phyloP scores from a whole-genome alignment of 306 rosid species.

The Potentilla sterilis region DNA sequence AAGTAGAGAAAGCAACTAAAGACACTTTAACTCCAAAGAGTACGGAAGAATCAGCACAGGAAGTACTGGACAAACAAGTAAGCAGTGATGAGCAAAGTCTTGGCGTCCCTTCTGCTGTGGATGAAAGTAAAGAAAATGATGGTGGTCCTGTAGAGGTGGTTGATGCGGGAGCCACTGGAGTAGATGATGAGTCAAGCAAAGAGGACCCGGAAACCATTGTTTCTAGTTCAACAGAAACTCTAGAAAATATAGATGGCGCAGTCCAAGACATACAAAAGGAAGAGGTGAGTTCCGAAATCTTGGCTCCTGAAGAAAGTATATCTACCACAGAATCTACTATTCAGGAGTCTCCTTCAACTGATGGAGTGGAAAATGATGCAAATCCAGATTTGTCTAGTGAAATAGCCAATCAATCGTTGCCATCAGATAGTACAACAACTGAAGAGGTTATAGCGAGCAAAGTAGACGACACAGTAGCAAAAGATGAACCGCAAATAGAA shows the following conservation, averaged over 20 bases:
- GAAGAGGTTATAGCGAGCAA: slow-evolving; percentile 38
- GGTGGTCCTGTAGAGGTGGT: slow-evolving; percentile 30
- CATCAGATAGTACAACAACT: slow-evolving; percentile 33
- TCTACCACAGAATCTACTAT: slow-evolving; percentile 25
- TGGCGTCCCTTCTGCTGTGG: slow-evolving; percentile 32
- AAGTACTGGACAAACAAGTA: slow-evolving; percentile 38
- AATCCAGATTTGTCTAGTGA: slow-evolving; percentile 35
- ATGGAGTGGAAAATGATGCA: slow-evolving; percentile 36
- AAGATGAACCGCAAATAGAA: slow-evolving; percentile 43
- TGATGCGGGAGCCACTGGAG: slow-evolving; percentile 33
- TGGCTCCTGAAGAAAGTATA: slow-evolving; percentile 37
- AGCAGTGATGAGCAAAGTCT: slow-evolving; percentile 26
- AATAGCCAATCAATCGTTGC: slow-evolving; percentile 21
- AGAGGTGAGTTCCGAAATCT: slow-evolving; percentile 36
- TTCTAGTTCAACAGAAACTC: slow-evolving; percentile 26
- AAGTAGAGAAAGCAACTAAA: slow-evolving; percentile 39
- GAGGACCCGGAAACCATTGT: slow-evolving; percentile 23
- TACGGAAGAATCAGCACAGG: slow-evolving; percentile 45
- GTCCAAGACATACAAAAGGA: slow-evolving; percentile 30
- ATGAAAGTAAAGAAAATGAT: slow-evolving; percentile 35
- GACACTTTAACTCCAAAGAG: slow-evolving; percentile 31
- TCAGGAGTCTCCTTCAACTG: slow-evolving; percentile 39
- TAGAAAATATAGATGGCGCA: slow-evolving; percentile 24
- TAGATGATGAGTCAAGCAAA: slow-evolving; percentile 37
- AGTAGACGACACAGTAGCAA: slow-evolving; percentile 33